phyloP scores from a whole-genome alignment of 805 yeast species.

The Kuraishia molischiana region DNA sequence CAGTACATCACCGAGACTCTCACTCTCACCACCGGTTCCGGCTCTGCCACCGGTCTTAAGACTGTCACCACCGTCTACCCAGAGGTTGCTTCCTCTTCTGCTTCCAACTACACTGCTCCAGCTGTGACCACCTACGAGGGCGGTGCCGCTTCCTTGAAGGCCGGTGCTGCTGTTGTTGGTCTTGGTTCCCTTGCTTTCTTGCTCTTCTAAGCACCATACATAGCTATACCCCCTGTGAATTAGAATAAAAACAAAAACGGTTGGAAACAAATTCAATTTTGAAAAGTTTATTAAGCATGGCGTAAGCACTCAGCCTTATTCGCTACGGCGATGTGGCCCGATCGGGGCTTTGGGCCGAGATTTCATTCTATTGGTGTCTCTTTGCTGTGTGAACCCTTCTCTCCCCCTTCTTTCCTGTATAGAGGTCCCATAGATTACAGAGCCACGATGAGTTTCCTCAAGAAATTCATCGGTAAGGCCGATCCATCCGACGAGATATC shows the following conservation, averaged over 20 bases:
- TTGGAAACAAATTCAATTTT: no score
- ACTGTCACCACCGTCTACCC: slow-evolving; percentile 25
- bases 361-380: no score
- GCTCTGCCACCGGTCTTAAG: slow-evolving; percentile 19
- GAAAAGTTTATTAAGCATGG: no score
- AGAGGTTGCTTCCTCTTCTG: slow-evolving; percentile 9
- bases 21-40: slow-evolving; percentile 8
- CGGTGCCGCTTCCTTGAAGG: slow-evolving; percentile 10
- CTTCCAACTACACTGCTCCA: slow-evolving; percentile 3
- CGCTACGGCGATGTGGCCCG: no score
- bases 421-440: no score
- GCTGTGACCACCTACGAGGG: slow-evolving; percentile 17
- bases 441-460: slow-evolving; percentile 5
- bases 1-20: slow-evolving; percentile 1
- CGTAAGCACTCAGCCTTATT: no score
- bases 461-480: background rate
- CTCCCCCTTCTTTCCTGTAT: no score
- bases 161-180: slow-evolving; percentile 5
- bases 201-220: slow-evolving; percentile 2
- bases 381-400: no score
- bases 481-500: slow-evolving; percentile 18
- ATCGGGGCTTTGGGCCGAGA: no score
- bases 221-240: no score
- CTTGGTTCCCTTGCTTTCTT: slow-evolving; percentile 4
- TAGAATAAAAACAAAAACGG: no score